A percentile compares a stretch with the other conserved stretches of the same genome.
Evolutionary conservation across 305 asterid species (phyloP).

Genomic region (Caryopteris hybrid): DNA sequence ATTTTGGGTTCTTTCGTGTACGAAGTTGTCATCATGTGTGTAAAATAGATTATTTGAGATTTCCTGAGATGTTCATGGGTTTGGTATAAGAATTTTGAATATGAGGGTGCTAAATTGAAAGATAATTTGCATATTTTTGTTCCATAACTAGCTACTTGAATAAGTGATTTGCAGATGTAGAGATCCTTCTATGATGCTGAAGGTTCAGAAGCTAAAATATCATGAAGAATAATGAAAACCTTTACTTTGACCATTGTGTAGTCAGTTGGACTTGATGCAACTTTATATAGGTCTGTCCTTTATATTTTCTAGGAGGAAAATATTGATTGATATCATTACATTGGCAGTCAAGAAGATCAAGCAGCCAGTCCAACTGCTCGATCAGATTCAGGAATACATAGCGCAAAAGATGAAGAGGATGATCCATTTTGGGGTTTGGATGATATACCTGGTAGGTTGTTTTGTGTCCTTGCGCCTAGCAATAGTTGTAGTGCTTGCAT

Average conservation of each 20-base stretch:
- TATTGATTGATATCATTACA: slow-evolving; percentile 12
- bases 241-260: not conserved
- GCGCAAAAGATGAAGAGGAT: slow-evolving; percentile 44
- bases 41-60: not conserved
- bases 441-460: slow-evolving; percentile 66
- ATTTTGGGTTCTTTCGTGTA: not conserved
- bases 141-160: slow-evolving; percentile 2
- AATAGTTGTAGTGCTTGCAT: not conserved
- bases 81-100: not conserved
- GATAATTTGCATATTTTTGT: slow-evolving; percentile 6
- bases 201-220: not conserved
- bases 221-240: not conserved
- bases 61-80: not conserved
- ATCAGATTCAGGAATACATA: slow-evolving; percentile 35
- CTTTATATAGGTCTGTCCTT: not conserved
- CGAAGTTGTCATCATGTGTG: not conserved
- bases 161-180: not conserved
- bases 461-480: slow-evolving; percentile 12
- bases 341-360: slow-evolving; percentile 61
- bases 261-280: not conserved
- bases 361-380: slow-evolving; percentile 37
- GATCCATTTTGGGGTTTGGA: slow-evolving; percentile 77
- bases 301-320: not conserved
- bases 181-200: not conserved
- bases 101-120: not conserved